phyloP scores from a whole-genome alignment of 306 rosid genomes.

The Malus sieversii region DNA sequence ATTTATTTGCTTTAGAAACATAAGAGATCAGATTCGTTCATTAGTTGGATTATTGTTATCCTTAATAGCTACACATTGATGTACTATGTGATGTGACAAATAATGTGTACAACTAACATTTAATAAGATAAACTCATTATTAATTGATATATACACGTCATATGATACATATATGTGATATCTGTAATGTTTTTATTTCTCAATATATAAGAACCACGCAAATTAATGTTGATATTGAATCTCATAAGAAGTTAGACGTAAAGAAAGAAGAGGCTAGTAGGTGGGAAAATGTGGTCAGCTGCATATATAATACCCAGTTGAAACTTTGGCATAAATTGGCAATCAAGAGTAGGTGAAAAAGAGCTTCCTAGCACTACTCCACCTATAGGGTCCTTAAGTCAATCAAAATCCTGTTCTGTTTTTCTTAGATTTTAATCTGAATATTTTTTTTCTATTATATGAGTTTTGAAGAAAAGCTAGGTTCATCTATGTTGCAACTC shows the following conservation, averaged over 20 bases:
- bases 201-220: not conserved
- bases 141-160: too few relatives aligned
- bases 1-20: too few relatives aligned
- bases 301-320: constrained; percentile 35
- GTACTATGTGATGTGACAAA: too few relatives aligned
- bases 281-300: not conserved
- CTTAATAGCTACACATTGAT: too few relatives aligned
- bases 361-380: not conserved
- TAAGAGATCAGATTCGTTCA: too few relatives aligned
- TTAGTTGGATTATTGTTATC: too few relatives aligned
- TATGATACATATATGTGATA: too few relatives aligned
- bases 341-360: constrained; percentile 18
- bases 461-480: not conserved
- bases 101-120: too few relatives aligned
- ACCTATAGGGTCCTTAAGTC: not conserved
- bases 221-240: not conserved
- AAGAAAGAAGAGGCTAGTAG: not conserved
- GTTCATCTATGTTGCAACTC: not conserved
- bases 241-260: not conserved
- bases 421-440: not conserved
- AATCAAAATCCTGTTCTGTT: not conserved
- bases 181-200: not conserved
- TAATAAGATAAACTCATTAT: too few relatives aligned
- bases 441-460: not conserved
- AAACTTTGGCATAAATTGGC: constrained; percentile 19